Evolutionary conservation across 129 eudicot species (phyloP).

Genomic region (Saussurea involucrata): DNA sequence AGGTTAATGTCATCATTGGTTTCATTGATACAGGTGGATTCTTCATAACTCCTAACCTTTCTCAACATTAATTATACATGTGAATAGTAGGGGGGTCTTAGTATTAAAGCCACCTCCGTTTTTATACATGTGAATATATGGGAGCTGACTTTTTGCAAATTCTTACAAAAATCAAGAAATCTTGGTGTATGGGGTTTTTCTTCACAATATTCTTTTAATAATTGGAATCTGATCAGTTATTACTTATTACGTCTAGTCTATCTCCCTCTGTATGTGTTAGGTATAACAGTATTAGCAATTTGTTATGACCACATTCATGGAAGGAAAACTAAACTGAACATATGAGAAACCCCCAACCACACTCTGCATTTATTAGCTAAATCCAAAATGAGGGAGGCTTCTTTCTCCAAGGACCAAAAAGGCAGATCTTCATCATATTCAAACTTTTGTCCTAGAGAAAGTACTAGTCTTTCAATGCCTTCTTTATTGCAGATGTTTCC

Average conservation of each 20-base stretch:
- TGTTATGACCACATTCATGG: constrained; percentile 3
- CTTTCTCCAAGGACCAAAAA: neutral
- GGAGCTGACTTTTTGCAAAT: neutral
- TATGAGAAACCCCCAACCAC: constrained; percentile 6
- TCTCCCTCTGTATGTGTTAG: neutral
- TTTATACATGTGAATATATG: no score
- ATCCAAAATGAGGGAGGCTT: neutral
- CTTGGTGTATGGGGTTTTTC: neutral
- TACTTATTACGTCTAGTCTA: neutral
- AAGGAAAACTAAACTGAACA: constrained; percentile 1
- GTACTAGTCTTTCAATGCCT: constrained; percentile 7
- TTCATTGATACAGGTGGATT: constrained; percentile 80
- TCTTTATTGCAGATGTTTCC: constrained; percentile 17
- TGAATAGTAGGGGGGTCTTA: neutral
- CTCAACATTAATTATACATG: neutral
- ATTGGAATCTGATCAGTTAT: neutral
- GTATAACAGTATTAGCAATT: neutral
- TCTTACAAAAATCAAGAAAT: neutral
- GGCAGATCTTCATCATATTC: neutral
- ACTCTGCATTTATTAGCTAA: constrained; percentile 1
- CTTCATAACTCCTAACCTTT: neutral
- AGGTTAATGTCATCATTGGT: constrained; percentile 88
- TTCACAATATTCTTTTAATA: neutral
- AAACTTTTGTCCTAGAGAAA: neutral
- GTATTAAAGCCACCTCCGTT: neutral